Base-by-base conservation (phyloP, 2,329 filamentous ascomycete genomes). In the Metarhizium humberi region DNA sequence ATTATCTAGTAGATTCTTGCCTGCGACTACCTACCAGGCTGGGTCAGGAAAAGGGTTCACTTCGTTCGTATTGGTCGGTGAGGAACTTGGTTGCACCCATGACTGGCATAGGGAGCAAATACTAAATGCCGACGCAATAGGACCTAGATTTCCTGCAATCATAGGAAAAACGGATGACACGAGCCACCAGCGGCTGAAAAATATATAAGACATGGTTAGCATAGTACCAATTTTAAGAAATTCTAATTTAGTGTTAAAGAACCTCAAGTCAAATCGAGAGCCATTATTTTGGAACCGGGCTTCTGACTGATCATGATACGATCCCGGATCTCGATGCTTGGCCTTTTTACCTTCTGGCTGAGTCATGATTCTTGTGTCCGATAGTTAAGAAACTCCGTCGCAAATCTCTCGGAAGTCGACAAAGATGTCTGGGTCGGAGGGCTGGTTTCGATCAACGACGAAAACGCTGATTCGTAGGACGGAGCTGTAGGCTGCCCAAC, bases 61-160 rank as follows among this genome's bases (percentile, higher is more conserved):
- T 1, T 73, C 64, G 8, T 78, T 71, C 6, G 79, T 65, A 1
- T 76, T 66, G 4, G 77, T 72, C 0, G 74, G 73, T 0, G 77
- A 74, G 1, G 69, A 67, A 6, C 80, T 71, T 51, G 75, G 75
- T 66, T 86, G 80, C 57, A 88, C 78, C 92, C 91, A 96, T 25
- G 82, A 82, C 36, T 84, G 85, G 1, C 90, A 88, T 16, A 96
- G 77, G 6, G 91, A 89, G 58, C 88, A 90, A 56, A 96, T 90
- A 56, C 87, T 92, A 70, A 94, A 87, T 32, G 94, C 85, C 56
- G 91, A 95, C 3, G 92, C 92, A 10, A 95, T 81, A 0, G 92
- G 92, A 0, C 90, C 90, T 2, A 94, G 79, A 0, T 91, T 90
- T 38, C 90, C 91, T 2, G 91, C 90, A 10, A 94, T 79, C 66